phyloP scores from a whole-genome alignment of 2,329 filamentous ascomycete genomes.

The Cytospora piceae region DNA sequence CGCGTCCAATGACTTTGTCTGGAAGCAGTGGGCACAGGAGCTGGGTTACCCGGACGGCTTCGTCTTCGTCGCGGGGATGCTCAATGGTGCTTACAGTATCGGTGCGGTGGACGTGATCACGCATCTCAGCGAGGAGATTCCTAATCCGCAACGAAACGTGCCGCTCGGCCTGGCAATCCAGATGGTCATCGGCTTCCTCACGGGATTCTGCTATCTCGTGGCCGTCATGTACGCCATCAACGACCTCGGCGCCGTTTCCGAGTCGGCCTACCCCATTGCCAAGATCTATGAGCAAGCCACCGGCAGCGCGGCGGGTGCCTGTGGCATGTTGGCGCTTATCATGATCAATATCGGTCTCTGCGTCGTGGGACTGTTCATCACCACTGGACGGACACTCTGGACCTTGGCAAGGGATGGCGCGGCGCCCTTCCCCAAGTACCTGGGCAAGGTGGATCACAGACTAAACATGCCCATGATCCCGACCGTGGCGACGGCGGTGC shows the following conservation, averaged over 20 bases:
- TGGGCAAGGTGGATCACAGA: conserved; percentile 38
- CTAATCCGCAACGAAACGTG: conserved; percentile 52
- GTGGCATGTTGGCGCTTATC: conserved; percentile 51
- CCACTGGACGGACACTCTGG: conserved; percentile 46
- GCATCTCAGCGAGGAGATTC: conserved; percentile 69
- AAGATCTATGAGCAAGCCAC: conserved; percentile 68
- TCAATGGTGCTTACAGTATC: conserved; percentile 71
- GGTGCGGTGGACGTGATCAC: conserved; percentile 68
- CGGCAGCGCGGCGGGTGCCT: conserved; percentile 52
- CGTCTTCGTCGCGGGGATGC: conserved; percentile 47
- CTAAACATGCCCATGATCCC: conserved; percentile 48
- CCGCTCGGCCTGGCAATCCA: conserved; percentile 58
- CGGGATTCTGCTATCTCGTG: conserved; percentile 56
- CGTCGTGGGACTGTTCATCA: conserved; percentile 44
- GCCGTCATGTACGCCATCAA: conserved; percentile 63
- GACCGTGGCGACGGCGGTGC: conserved; percentile 50
- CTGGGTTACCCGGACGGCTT: conserved; percentile 48
- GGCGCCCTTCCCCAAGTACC: conserved; percentile 38
- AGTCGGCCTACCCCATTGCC: conserved; percentile 63
- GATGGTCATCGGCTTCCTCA: conserved; percentile 54
- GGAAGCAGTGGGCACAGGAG: conserved; percentile 44
- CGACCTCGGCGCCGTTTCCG: conserved; percentile 53
- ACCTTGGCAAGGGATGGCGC: conserved; percentile 47
- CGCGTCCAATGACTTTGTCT: conserved; percentile 44
- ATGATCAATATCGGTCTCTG: conserved; percentile 44